phyloP scores from a whole-genome alignment of 2,329 filamentous ascomycete species.

The Taxawa tesnikishii region DNA sequence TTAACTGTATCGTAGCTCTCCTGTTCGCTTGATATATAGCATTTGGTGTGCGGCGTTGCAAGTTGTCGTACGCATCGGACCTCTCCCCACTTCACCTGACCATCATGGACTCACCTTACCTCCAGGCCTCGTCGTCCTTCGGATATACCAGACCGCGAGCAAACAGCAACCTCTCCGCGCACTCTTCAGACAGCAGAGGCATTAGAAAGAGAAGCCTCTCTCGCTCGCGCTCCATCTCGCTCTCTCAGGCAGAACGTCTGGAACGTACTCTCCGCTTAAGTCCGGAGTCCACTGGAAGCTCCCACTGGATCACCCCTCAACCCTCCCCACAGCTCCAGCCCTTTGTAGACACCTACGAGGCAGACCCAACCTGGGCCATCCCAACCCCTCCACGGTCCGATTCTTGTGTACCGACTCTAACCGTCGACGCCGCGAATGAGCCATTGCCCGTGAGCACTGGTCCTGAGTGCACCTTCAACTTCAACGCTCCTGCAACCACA shows the following conservation, averaged over 20 bases:
- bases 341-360: conserved; percentile 9
- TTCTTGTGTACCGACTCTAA: conserved; percentile 17
- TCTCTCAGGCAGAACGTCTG: conserved; percentile 5
- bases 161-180: conserved; percentile 14
- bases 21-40: too few species aligned
- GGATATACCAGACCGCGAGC: conserved; percentile 10
- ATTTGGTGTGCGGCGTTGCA: too few species aligned
- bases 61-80: too few species aligned
- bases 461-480: conserved; percentile 13
- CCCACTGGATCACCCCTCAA: conserved; percentile 19
- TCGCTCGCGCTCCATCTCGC: conserved; percentile 16
- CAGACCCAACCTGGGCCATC: conserved; percentile 18
- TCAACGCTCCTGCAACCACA: conserved; percentile 14
- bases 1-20: too few species aligned
- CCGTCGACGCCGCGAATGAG: conserved; percentile 16
- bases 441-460: conserved; percentile 11
- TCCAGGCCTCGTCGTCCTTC: conserved; percentile 13
- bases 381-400: conserved; percentile 21
- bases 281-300: conserved; percentile 3
- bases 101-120: conserved; percentile 21
- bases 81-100: too few species aligned
- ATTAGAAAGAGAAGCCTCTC: conserved; percentile 16
- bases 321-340: conserved; percentile 18
- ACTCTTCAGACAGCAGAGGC: conserved; percentile 14
- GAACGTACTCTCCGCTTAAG: not conserved